Evolutionary conservation across 1,284 basidiomycete genomes (phyloP), one percentile per base, ranked within the genome.

Genomic region (Mycena sp.): DNA sequence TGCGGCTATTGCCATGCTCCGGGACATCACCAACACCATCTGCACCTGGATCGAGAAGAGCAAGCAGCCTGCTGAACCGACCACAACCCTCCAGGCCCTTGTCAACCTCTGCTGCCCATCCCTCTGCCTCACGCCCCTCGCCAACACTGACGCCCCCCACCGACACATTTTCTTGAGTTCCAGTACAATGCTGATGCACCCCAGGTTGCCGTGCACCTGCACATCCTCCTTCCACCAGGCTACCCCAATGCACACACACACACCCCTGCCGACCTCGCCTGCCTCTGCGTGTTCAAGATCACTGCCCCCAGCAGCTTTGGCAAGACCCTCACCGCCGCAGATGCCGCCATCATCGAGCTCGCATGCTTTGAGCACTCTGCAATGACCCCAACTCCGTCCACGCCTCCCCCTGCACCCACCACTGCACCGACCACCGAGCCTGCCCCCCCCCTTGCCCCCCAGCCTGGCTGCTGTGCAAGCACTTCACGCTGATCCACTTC

Each of bases 81-180:
- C 94, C 0, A 96, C 94, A 0, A 96, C 94, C 2, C 82, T 96
- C 0, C 94, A 96, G 78, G 94, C 94, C 0, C 84, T 95, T 29
- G 94, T 96, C 65, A 96, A 96, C 72, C 87, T 96, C 70, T 96
- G 96, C 74, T 87, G 94, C 9, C 95, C 94, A 0, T 89, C 92
- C 2, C 81, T 89, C 58, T 90, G 85, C 45, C 85, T 87, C 45
- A 92, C 85, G 35, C 93, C 88, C n/a, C 83, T 88, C 48, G 78
- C 83, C 4, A 65, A 74, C n/a, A 17, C 50, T 67, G 11, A 63
- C 72, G 75, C 57, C 76, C n/a, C n/a, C n/a, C n/a, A n/a, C 7
- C 85, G 50, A 82, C 86, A 41, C 93, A 95, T 70, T 86, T 88
- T 17, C 82, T 96, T 60, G 93, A 94, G 74, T 96, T 96, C 76